Evolutionary conservation across 2,329 filamentous ascomycete species (phyloP), one percentile per base, ranked within the genome.

Genomic region (Penicillium occitanis): DNA sequence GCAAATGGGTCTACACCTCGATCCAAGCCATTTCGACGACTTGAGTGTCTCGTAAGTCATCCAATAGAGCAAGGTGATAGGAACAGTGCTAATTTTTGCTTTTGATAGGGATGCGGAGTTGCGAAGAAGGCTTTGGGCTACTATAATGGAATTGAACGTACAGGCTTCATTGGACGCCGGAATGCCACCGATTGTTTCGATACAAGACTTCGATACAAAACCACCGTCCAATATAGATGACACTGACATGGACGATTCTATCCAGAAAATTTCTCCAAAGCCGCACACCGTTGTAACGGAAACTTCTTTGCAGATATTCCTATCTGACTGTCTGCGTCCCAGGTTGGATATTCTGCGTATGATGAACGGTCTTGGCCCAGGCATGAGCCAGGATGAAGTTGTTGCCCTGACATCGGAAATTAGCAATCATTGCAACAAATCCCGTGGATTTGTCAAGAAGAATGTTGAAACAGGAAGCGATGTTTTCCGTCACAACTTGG

Each of bases 81-180:
- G 3, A 25, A 25, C 2, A 25, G 25, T 25, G 25, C 25, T 25
- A 25, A 25, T 25, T 25, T 25, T 3, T 25, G 25, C 25, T 25
- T 25, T 25, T 25, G 25, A 25, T 25, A 25, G 25, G 25, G 25
- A 25, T 25, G 25, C 25, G 25, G 25, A 81, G 67, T 79, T 81
- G 81, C 81, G 85, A 64, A 79, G 84, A 65, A 79, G 86, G 51
- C 75, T 88, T 2, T 88, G 86, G 86, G 79, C 78, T 2, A 86
- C 85, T 1, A 83, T 86, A 11, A 73, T 85, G 13, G 86, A 88
- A 69, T 73, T 87, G 22, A 85, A 88, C 64, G 72, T 87, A 2
- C 85, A 87, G 69, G 79, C 83, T 0, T 83, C 84, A 0, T 74
- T 87, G 14, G 85, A 87, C 67, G 78, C 80, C 11, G 86, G 86